Evolutionary conservation across 371 early-diverging fungal species (phyloP).

Genomic region (Chytridium lagenaria): DNA sequence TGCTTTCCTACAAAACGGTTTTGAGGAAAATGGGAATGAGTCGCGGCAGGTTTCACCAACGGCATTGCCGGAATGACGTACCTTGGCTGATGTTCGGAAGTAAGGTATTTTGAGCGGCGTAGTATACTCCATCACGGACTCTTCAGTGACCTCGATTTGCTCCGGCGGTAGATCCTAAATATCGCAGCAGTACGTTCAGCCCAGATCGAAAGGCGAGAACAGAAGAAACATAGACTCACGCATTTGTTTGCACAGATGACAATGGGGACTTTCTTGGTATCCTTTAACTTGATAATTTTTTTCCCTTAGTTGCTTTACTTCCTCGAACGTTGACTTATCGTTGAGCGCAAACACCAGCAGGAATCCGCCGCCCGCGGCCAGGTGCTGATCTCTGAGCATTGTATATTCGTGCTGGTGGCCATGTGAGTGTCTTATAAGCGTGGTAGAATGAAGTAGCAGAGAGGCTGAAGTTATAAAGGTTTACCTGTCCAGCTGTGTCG

Average conservation of each 20-base stretch:
- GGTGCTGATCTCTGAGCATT: conserved; percentile 60
- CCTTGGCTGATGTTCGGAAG: conserved; percentile 63
- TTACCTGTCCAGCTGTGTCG: conserved; percentile 64
- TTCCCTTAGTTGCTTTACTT: conserved; percentile 60
- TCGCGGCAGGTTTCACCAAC: conserved; percentile 20
- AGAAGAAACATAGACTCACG: conserved; percentile 40
- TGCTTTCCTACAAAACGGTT: conserved; percentile 48
- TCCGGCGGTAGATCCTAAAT: conserved; percentile 57
- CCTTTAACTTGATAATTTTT: conserved; percentile 59
- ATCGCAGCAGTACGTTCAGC: neutral
- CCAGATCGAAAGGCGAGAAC: neutral
- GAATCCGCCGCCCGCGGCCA: conserved; percentile 61
- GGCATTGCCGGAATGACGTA: conserved; percentile 56
- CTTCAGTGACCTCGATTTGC: conserved; percentile 49
- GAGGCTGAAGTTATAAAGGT: neutral
- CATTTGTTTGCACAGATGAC: conserved; percentile 65
- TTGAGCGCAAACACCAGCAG: conserved; percentile 63
- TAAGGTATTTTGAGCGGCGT: conserved; percentile 54
- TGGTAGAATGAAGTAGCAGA: too few relatives aligned
- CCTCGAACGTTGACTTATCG: conserved; percentile 56
- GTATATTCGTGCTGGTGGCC: conserved; percentile 64
- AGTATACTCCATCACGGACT: conserved; percentile 40
- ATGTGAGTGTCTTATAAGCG: too few relatives aligned
- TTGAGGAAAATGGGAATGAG: too few relatives aligned
- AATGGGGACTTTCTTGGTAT: conserved; percentile 59